Evolutionary conservation across 2,329 filamentous ascomycete species (phyloP), one percentile per base, ranked within the genome.

Genomic region (Dactylellina drechsleri): DNA sequence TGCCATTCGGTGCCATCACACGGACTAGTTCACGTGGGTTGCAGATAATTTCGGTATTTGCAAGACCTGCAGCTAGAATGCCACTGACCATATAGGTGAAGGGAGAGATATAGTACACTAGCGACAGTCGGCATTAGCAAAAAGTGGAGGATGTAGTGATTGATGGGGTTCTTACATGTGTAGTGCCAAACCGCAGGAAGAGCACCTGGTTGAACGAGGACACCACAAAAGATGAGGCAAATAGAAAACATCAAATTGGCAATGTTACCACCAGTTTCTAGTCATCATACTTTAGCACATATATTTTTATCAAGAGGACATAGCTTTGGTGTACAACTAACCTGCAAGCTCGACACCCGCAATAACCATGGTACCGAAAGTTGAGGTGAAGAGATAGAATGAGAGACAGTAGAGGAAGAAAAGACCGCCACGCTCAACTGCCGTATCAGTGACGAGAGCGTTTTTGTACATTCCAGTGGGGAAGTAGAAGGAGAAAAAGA

Each of bases 401-500:
- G 86, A 83, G 80, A 89, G 85, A 47, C 93, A 84, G 78, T 92
- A 88, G 26, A 96, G 84, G 84, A 93, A 93, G 87, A 94, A 91
- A 20, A 95, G 86, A 0, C 84, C 90, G 8, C 92, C 91, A 31
- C 92, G 91, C 79, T 92, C 88, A 4, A 86, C 80, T 0, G 90
- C 86, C 76, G 88, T 84, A 74, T 86, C 86, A 2, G 88, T 87
- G 0, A 84, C 84, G 15, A 85, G 83, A 1, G 91, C 91, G 79
- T 94, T 93, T 72, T 83, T 82, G 81, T 92, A 88, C 8, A 95
- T 86, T 1, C 91, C 92, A 65, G 96, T 87, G 0, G 92, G 92
- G 81, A 93, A 97, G 84, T 96, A 97, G 87, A 91, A 94, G 81
- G 86, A 89, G 83, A 94, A 88, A 76, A 90, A 87, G 4, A 91